Evolutionary conservation across 176 grass and related monocot genomes (phyloP), one percentile per base, ranked within the genome.

Genomic region (Oryza glaberrima): DNA sequence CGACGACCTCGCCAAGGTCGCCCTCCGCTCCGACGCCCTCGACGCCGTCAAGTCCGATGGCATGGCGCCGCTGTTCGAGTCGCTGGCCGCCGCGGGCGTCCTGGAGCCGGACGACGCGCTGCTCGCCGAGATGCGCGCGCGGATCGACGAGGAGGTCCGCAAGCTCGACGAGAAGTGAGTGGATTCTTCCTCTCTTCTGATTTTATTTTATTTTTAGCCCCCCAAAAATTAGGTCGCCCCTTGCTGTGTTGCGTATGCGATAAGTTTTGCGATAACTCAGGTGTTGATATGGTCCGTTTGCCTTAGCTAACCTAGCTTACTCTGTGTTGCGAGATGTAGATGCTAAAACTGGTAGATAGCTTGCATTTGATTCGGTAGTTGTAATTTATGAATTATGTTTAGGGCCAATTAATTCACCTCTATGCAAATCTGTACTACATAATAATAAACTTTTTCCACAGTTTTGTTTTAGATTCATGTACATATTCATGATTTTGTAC

Each of bases 101-200:
- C 75, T 98, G 78, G 93, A 95, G 77, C 64, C 81, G 61, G 93
- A 95, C 74, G 83, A 88, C 48, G 77, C 78, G 48, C 54, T 95
- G 72, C 91, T 95, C 54, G 83, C 92, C 46, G 90, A 94, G 67
- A 95, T 94, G 93, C 84, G 84, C 75, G 85, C 70, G 70, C 69
- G 77, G 76, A 98, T 90, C 44, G 91, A 95, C 5, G 95, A 98
- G 73, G 95, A 94, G 84, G 88, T 92, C 67, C 87, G 89, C 85
- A 98, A 95, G 91, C 82, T 95, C 9, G 91, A 98, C 32, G 95
- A 98, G 48, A 95, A 95, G 95, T 98, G 63, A 93, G 87, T 88
- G 23, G 0, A 9, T 56, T 47, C 6, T 46, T 32, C 19, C 51
- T 34, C 51, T 85, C 0, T 36, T 36, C 35, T 32, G 35, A 36